phyloP scores from a whole-genome alignment of 2,329 filamentous ascomycete species.

The Colletotrichum sp. region DNA sequence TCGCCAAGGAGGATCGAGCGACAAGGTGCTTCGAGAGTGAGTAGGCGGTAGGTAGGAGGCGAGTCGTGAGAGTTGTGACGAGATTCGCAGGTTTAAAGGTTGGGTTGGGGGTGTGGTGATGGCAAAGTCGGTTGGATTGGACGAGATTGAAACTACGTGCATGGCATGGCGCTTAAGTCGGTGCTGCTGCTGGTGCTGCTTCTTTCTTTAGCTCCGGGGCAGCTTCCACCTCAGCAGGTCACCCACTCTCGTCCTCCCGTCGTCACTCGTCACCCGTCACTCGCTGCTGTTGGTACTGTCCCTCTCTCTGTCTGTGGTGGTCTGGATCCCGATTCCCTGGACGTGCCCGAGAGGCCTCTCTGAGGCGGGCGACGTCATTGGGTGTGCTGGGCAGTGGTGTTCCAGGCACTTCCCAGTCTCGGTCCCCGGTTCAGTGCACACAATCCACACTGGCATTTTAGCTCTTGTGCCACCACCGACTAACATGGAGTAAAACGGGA shows the following conservation, averaged over 20 bases:
- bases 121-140: conserved; percentile 14
- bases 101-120: conserved; percentile 9
- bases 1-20: not conserved
- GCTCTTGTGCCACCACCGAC: not conserved
- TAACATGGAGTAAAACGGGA: not conserved
- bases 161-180: conserved; percentile 19
- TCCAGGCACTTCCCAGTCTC: conserved; percentile 2
- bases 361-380: conserved; percentile 18
- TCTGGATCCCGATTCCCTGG: not conserved
- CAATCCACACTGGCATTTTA: not conserved
- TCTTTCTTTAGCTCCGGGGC: not conserved
- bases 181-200: not conserved
- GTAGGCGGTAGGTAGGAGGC: not conserved
- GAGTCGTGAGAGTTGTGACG: not conserved
- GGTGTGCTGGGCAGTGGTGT: not conserved
- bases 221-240: not conserved
- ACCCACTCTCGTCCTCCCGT: not conserved
- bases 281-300: not conserved
- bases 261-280: not conserved
- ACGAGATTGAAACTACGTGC: conserved; percentile 5
- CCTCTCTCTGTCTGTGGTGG: not conserved
- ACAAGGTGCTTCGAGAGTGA: not conserved
- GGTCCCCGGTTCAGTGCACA: not conserved
- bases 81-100: not conserved
- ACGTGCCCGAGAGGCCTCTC: conserved; percentile 19